These are phyloP conservation scores for Zymoseptoria ardabiliae DNA, from an alignment of 2,329 filamentous ascomycete genomes.

Conservation along the genomic window DNA sequence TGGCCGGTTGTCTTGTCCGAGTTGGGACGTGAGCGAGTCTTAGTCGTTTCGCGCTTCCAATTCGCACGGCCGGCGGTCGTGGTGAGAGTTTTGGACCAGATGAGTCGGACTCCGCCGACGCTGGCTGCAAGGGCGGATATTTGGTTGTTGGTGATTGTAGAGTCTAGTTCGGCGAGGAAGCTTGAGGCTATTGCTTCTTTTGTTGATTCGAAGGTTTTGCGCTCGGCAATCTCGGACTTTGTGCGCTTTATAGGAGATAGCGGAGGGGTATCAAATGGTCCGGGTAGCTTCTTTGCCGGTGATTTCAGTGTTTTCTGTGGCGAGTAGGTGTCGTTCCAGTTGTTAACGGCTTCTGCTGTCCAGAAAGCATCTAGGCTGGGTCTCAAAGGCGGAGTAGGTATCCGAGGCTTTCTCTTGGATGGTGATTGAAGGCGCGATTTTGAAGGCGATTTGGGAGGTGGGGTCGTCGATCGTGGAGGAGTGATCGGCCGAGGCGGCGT, in stretches of 20 bases:
- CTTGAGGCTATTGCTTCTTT: constrained; percentile 57
- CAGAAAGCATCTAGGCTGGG: constrained; percentile 53
- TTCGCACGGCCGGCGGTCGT: constrained; percentile 63
- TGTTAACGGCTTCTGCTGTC: constrained; percentile 51
- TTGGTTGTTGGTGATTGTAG: constrained; percentile 52
- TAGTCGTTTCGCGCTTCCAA: constrained; percentile 41
- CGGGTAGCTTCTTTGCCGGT: constrained; percentile 25
- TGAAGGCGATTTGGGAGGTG: constrained; percentile 36
- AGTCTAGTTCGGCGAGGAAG: constrained; percentile 65
- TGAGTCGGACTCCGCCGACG: constrained; percentile 63
- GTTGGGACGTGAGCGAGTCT: constrained; percentile 20
- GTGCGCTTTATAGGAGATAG: constrained; percentile 34
- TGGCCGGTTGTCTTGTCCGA: constrained; percentile 8
- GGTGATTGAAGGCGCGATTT: constrained; percentile 41
- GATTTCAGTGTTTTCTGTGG: constrained; percentile 42
- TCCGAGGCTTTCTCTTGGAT: constrained; percentile 37
- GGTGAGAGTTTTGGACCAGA: constrained; percentile 72
- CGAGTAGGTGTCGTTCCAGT: constrained; percentile 58
- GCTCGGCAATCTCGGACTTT: constrained; percentile 33
- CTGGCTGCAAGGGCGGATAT: constrained; percentile 51
- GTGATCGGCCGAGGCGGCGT: constrained; percentile 6
- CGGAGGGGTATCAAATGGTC: constrained; percentile 20
- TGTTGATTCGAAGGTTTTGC: constrained; percentile 54
- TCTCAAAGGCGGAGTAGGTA: constrained; percentile 49
- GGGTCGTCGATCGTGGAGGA: constrained; percentile 23